phyloP scores from a whole-genome alignment of 192 early-diverging fungal genomes.

The Tieghemiomyces parasiticus region DNA sequence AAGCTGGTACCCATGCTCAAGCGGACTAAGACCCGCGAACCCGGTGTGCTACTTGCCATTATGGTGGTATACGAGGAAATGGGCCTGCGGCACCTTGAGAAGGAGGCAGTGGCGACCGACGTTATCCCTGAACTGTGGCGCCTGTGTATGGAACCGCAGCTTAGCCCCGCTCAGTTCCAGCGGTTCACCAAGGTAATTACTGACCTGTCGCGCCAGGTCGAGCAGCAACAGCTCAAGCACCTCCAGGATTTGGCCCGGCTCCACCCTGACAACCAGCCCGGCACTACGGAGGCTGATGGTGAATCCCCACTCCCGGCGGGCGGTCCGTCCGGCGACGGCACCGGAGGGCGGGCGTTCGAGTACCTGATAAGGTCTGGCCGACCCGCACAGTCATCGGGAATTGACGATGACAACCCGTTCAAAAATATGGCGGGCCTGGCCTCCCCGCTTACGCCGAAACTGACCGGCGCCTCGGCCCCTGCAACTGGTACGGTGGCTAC shows the following conservation, averaged over 20 bases:
- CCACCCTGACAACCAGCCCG: slow-evolving; percentile 30
- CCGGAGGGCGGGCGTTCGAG: too few species aligned
- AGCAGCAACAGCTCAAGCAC: slow-evolving; percentile 41
- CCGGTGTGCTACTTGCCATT: slow-evolving; percentile 60
- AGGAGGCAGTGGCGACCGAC: slow-evolving; percentile 54
- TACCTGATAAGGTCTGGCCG: not conserved
- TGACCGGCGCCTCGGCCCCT: too few species aligned
- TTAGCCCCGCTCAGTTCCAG: slow-evolving; percentile 59
- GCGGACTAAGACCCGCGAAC: slow-evolving; percentile 61
- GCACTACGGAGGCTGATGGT: not conserved
- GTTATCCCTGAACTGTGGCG: slow-evolving; percentile 68
- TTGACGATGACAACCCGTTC: not conserved
- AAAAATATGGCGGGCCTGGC: not conserved
- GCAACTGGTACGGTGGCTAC: too few species aligned
- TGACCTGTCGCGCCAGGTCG: slow-evolving; percentile 35
- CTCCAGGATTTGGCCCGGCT: slow-evolving; percentile 37
- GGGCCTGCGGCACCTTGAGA: slow-evolving; percentile 46
- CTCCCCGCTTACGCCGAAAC: not conserved
- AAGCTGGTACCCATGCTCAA: slow-evolving; percentile 65
- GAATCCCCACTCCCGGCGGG: not conserved
- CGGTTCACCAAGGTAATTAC: slow-evolving; percentile 42
- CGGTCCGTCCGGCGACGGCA: not conserved
- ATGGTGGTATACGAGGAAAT: slow-evolving; percentile 68
- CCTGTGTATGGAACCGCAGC: slow-evolving; percentile 46
- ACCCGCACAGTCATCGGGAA: not conserved